A percentile compares a stretch with the other conserved stretches of the same genome.
phyloP scores from a whole-genome alignment of 306 rosid species.

The Lotus japonicus region DNA sequence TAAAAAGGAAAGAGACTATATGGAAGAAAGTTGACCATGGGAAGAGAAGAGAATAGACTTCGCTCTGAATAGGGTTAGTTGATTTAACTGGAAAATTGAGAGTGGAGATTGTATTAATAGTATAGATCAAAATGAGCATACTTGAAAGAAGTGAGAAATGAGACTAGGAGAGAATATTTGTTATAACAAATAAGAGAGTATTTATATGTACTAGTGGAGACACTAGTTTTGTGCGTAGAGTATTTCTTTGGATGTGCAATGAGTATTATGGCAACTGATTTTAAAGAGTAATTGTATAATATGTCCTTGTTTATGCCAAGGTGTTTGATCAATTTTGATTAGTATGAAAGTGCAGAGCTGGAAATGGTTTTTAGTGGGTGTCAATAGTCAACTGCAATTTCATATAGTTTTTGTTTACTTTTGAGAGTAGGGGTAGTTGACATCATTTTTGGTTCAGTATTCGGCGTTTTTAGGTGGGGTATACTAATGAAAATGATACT shows the following conservation, averaged over 20 bases:
- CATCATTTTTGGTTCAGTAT: background rate
- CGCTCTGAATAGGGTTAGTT: background rate
- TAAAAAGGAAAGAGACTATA: background rate
- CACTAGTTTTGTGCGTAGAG: slow-evolving; percentile 5
- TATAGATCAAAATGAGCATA: background rate
- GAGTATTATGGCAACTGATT: background rate
- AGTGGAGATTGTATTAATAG: background rate
- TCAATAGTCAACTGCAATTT: background rate
- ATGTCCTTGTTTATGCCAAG: background rate
- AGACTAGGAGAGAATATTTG: background rate
- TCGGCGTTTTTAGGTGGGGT: background rate
- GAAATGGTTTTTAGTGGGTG: background rate
- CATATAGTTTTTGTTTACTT: background rate
- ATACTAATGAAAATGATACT: background rate
- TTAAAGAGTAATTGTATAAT: background rate
- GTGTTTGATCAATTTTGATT: background rate
- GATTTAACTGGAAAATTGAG: slow-evolving; percentile 3
- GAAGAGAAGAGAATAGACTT: slow-evolving; percentile 6
- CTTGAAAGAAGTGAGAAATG: slow-evolving; percentile 4
- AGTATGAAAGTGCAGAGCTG: background rate
- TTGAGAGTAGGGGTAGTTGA: background rate
- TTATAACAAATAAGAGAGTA: background rate
- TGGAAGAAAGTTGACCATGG: background rate
- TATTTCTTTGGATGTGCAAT: background rate
- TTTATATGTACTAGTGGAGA: background rate